Conservation (phyloP, 1,284 basidiomycete species). For the Heterobasidion occidentale region DNA sequence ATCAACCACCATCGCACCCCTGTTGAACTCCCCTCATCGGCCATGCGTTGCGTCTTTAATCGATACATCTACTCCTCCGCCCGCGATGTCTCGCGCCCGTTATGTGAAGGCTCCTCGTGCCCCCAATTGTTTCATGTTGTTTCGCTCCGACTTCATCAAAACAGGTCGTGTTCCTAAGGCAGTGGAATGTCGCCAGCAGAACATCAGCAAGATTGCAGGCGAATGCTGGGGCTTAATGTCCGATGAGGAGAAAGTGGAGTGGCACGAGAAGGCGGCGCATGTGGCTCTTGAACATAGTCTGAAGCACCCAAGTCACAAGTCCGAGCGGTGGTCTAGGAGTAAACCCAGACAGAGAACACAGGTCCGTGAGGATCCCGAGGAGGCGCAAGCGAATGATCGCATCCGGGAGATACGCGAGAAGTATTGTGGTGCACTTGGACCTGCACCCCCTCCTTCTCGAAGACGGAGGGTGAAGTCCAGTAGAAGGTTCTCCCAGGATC, state of each 20-base stretch:
- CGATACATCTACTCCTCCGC: too few species aligned
- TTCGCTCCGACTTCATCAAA: slow-evolving; percentile 65
- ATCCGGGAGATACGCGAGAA: not conserved
- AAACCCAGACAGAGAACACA: slow-evolving; percentile 7
- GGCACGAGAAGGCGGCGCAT: slow-evolving; percentile 34
- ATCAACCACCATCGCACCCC: too few species aligned
- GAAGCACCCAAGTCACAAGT: slow-evolving; percentile 38
- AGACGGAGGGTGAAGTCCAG: too few species aligned
- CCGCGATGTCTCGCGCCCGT: too few species aligned
- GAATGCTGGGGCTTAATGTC: slow-evolving; percentile 43
- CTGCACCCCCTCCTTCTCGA: too few species aligned
- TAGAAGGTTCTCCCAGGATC: too few species aligned
- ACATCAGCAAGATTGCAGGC: slow-evolving; percentile 48
- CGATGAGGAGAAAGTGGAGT: slow-evolving; percentile 32
- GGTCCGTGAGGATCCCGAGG: not conserved
- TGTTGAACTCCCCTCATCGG: too few species aligned
- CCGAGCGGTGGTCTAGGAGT: slow-evolving; percentile 27
- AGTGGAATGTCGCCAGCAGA: slow-evolving; percentile 42
- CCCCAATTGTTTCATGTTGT: slow-evolving; percentile 79
- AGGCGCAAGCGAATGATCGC: not conserved
- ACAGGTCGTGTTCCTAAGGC: slow-evolving; percentile 23
- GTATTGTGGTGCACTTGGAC: too few species aligned
- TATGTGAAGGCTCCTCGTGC: slow-evolving; percentile 46
- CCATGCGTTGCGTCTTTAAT: too few species aligned
- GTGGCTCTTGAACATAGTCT: slow-evolving; percentile 27